These are phyloP conservation scores for Tephrocybe sp. DNA, from an alignment of 768 basidiomycete species.

Conservation along the genomic window DNA sequence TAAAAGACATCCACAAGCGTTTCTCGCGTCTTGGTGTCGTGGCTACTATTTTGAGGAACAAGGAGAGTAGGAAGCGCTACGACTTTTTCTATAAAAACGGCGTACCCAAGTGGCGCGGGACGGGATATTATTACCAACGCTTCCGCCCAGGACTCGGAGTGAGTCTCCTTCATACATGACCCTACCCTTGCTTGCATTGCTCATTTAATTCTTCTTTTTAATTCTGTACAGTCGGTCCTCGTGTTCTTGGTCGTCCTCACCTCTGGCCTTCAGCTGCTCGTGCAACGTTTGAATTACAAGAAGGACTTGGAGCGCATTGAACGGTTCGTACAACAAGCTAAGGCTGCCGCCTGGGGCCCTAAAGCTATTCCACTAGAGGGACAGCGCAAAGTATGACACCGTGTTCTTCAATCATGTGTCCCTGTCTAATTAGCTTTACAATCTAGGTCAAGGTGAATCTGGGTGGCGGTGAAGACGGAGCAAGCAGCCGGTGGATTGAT, in stretches of 20 bases:
- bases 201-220: not conserved
- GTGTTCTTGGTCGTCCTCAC: slow-evolving; percentile 77
- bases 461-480: slow-evolving; percentile 64
- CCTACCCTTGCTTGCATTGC: slow-evolving; percentile 6
- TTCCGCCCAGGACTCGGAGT: slow-evolving; percentile 92
- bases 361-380: slow-evolving; percentile 64
- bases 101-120: slow-evolving; percentile 95
- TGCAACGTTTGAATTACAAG: slow-evolving; percentile 76
- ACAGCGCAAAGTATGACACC: slow-evolving; percentile 60
- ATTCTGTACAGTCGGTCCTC: slow-evolving; percentile 65
- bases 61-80: slow-evolving; percentile 79
- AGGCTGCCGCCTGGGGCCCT: slow-evolving; percentile 78
- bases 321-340: slow-evolving; percentile 59
- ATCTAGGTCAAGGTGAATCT: slow-evolving; percentile 71
- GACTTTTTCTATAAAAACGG: slow-evolving; percentile 98
- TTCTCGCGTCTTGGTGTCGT: slow-evolving; percentile 93
- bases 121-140: slow-evolving; percentile 94
- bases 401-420: not conserved
- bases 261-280: slow-evolving; percentile 78
- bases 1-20: slow-evolving; percentile 80
- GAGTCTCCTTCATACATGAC: slow-evolving; percentile 20
- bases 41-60: slow-evolving; percentile 73
- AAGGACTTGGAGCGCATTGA: slow-evolving; percentile 73
- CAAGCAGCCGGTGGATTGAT: slow-evolving; percentile 59
- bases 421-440: not conserved